A percentile compares a stretch with the other conserved stretches of the same genome.
phyloP scores from a whole-genome alignment of 225 moss, liverwort and hornwort species.

The Straminergon stramineum region DNA sequence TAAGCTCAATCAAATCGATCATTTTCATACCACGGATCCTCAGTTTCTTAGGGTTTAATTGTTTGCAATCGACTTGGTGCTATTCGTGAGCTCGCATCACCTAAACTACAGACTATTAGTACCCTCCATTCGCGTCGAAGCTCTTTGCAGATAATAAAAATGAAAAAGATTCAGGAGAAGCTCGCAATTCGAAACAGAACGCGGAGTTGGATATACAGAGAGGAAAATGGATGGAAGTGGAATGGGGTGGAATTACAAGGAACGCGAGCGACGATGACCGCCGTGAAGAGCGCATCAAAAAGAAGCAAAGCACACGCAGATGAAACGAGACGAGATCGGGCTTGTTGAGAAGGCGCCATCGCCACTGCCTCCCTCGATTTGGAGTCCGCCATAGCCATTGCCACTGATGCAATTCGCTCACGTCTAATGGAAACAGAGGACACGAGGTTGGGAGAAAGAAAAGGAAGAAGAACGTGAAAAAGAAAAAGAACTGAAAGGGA shows the following conservation, averaged over 20 bases:
- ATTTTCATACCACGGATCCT: not conserved
- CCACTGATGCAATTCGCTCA: not conserved
- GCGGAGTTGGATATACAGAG: not conserved
- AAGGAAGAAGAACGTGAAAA: not conserved
- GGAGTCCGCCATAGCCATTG: slow-evolving; percentile 4
- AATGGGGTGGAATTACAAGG: slow-evolving; percentile 37
- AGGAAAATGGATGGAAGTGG: not conserved
- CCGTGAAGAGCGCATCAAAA: slow-evolving; percentile 65
- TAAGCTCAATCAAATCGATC: not conserved
- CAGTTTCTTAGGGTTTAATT: not conserved
- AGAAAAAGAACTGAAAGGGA: not conserved
- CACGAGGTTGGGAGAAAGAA: not conserved
- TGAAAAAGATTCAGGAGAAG: not conserved
- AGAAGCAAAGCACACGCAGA: slow-evolving; percentile 41
- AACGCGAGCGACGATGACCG: slow-evolving; percentile 63
- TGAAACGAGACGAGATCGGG: slow-evolving; percentile 2
- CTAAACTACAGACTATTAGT: not conserved
- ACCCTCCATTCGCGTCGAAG: not conserved
- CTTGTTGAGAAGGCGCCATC: not conserved
- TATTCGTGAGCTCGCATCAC: not conserved
- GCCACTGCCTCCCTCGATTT: not conserved
- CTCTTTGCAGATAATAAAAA: not conserved
- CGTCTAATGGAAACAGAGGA: not conserved
- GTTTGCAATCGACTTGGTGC: too few species aligned
- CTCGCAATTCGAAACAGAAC: not conserved